phyloP scores from a whole-genome alignment of 2,329 filamentous ascomycete species.

The Colletotrichum siamense region DNA sequence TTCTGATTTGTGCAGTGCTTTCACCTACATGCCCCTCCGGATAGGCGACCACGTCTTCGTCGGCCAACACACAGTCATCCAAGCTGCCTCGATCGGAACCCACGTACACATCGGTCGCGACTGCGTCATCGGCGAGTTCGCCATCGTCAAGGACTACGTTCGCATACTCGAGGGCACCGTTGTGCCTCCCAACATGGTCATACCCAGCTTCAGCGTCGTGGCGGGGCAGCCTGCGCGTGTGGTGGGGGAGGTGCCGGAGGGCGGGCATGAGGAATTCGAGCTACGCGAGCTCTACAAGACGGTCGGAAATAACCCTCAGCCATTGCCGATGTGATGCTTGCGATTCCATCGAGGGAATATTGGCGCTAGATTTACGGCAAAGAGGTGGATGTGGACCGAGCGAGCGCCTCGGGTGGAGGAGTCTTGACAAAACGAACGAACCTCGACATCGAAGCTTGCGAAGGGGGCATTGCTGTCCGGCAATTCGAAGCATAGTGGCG shows the following conservation, averaged over 20 bases:
- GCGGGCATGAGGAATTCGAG: conserved; percentile 69
- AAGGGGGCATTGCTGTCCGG: too few relatives aligned
- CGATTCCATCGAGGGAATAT: too few relatives aligned
- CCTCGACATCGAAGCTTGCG: too few relatives aligned
- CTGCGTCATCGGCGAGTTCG: conserved; percentile 82
- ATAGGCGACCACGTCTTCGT: conserved; percentile 96
- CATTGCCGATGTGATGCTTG: not conserved
- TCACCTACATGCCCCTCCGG: conserved; percentile 87
- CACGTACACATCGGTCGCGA: conserved; percentile 86
- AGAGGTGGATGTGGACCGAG: not conserved
- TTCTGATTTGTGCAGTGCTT: conserved; percentile 43
- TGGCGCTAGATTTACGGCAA: too few relatives aligned
- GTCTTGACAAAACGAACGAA: too few relatives aligned
- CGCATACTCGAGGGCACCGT: conserved; percentile 85
- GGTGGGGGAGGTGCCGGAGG: conserved; percentile 80
- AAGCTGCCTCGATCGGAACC: conserved; percentile 81
- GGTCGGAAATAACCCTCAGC: conserved; percentile 61
- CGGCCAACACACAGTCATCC: conserved; percentile 75
- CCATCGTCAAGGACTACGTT: conserved; percentile 92
- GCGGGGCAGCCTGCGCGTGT: conserved; percentile 81
- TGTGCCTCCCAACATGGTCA: conserved; percentile 86
- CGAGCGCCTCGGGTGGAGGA: too few relatives aligned
- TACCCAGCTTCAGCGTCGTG: conserved; percentile 92
- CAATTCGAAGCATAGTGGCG: too few relatives aligned
- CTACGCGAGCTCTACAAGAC: conserved; percentile 68